Conservation (phyloP, 805 yeast genomes). For the Kluyveromyces lactis region DNA sequence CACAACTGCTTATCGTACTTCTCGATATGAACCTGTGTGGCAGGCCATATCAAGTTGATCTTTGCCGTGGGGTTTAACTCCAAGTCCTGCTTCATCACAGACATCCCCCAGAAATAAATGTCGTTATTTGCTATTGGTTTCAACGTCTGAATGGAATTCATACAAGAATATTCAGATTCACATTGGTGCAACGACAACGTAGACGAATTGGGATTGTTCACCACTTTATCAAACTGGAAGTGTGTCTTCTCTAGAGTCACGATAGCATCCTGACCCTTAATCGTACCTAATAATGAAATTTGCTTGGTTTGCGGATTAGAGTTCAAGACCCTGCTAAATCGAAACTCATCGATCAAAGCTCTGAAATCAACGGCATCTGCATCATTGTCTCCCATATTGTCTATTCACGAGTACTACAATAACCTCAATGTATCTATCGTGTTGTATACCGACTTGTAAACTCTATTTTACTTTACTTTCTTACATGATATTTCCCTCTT, state of each 20-base stretch:
- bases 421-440: too few species aligned
- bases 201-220: slow-evolving; percentile 12
- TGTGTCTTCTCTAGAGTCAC: slow-evolving; percentile 66
- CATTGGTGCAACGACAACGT: slow-evolving; percentile 14
- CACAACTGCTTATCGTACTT: slow-evolving; percentile 58
- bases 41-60: slow-evolving; percentile 77
- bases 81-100: slow-evolving; percentile 40
- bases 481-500: too few species aligned
- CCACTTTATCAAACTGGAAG: slow-evolving; percentile 35
- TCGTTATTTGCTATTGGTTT: slow-evolving; percentile 58
- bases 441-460: neutral
- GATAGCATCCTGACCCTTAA: slow-evolving; percentile 56
- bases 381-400: slow-evolving; percentile 12
- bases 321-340: slow-evolving; percentile 38
- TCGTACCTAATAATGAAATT: slow-evolving; percentile 59
- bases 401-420: too few species aligned
- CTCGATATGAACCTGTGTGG: slow-evolving; percentile 73
- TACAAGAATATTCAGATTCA: slow-evolving; percentile 24
- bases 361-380: neutral
- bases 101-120: slow-evolving; percentile 75
- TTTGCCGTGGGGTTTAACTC: slow-evolving; percentile 51
- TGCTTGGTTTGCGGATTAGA: slow-evolving; percentile 62
- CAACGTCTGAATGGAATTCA: slow-evolving; percentile 23
- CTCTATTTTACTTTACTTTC: neutral
- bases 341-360: slow-evolving; percentile 34